Evolutionary conservation across 352 stramenopile species (phyloP), one percentile per base, ranked within the genome.

Genomic region (Globisporangium echinulatum): DNA sequence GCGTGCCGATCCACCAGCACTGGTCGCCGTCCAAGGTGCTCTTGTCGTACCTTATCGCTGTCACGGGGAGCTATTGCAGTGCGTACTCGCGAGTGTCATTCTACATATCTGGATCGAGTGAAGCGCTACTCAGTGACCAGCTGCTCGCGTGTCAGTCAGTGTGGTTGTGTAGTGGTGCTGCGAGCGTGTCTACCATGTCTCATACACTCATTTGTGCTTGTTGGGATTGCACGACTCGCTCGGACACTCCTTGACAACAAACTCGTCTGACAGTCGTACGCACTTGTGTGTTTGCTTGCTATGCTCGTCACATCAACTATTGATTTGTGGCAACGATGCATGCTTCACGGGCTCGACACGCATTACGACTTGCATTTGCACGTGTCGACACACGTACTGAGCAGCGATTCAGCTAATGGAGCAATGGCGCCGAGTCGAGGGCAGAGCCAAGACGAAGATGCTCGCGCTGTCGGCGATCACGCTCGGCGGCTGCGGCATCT

Each of bases 401-500:
- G 36, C 46, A 88, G 78, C 74, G 5, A 86, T 88, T 40, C 78
- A 88, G 59, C 52, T 86, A 17, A 88, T 88, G 78, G 78, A 88
- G 57, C 77, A 88, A 58, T 86, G 78, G 78, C 74, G 78, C 10
- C 36, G 52, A 64, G 17, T 62, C 62, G 72, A 50, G 66, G 57
- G 9, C 55, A 49, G 11, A 63, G 51, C 55, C 67, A 84, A 84
- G 58, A 9, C 67, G 19, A 19, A 75, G 3, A 64, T 87, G 40
- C 62, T 88, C 33, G 0, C 75, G 0, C 44, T 84, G 0, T 70
- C 76, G 1, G 65, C 79, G 0, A 15, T 84, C 36, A 68, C 74
- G 0, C 57, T 88, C 42, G 76, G 79, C 37, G 79, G 79, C 6
- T 82, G 74, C 39, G 79, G 74, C 11, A 87, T 87, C 56, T 88